Base-by-base conservation (phyloP, 352 stramenopile genomes). In the Hyaloperonospora arabidopsidis region DNA sequence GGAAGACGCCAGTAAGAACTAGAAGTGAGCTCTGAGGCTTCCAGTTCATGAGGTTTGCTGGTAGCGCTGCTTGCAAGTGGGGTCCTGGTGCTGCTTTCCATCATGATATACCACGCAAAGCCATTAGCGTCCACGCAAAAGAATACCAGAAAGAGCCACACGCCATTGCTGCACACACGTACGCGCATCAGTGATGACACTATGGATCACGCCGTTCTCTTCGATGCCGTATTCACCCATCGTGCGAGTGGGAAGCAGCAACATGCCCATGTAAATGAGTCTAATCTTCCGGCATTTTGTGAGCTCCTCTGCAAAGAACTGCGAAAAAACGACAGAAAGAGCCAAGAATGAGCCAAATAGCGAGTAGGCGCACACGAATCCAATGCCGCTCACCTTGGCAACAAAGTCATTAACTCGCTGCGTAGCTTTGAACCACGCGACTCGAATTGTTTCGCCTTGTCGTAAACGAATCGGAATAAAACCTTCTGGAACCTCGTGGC, bases 221-320 rank as follows among this genome's bases (percentile, higher is more conserved):
- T 87, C 78, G 44, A 89, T 87, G 39, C 78, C 72, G 46, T 86
- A 91, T 50, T 87, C 76, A n/a, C 78, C 76, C 74, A 91, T 86
- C 0, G 66, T 72, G 12, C 74, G 74, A 48, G 68, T 74, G 19
- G 61, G 63, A 28, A 84, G 61, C 15, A 91, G 61, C 45, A 91
- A 61, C 78, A 91, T 87, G 2, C 78, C 78, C 80, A 87, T 87
- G 67, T 89, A 88, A 59, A 91, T 89, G 19, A 89, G 52, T 1
- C 80, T 71, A 23, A 91, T 70, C 28, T 82, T 84, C 52, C 86
- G 87, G 17, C 61, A 67, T 35, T 72, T 63, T 0, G 63, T 65
- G 5, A 85, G 51, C 29, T 75, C 76, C 7, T 82, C 63, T 0
- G 68, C 62, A 40, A 89, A 91, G 50, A 89, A 89, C 76, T 91